Conservation (phyloP, 169 alveolate genomes). For the Cryptosporidium meleagridis region DNA sequence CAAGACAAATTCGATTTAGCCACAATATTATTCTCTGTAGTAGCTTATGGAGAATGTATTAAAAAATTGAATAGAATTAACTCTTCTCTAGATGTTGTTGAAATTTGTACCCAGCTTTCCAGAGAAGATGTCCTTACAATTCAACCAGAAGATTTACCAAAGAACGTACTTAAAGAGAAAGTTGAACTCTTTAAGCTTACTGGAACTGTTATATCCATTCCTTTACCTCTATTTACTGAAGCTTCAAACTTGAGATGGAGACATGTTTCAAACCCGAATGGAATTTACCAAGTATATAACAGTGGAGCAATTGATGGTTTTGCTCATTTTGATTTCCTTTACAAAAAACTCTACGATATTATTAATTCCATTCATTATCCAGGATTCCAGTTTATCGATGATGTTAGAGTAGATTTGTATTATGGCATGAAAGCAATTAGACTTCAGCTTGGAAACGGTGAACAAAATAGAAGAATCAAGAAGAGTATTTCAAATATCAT, state of each 20-base stretch:
- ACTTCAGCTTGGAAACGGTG: background rate
- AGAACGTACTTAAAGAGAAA: conserved; percentile 38
- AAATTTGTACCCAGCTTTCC: conserved; percentile 26
- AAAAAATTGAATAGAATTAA: background rate
- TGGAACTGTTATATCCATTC: conserved; percentile 46
- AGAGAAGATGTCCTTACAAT: conserved; percentile 54
- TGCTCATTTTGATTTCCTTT: conserved; percentile 68
- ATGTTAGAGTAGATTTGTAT: conserved; percentile 23
- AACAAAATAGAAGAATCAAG: background rate
- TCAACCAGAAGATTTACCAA: conserved; percentile 65
- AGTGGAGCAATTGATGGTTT: conserved; percentile 72
- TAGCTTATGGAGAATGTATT: conserved; percentile 35
- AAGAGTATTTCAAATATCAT: background rate
- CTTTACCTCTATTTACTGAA: conserved; percentile 20
- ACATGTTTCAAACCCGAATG: background rate
- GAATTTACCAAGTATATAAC: conserved; percentile 53
- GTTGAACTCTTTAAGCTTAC: conserved; percentile 44
- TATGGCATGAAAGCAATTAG: conserved; percentile 2
- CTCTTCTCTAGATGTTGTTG: background rate
- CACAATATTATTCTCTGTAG: conserved; percentile 9
- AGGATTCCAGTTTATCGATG: conserved; percentile 55
- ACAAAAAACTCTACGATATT: conserved; percentile 48
- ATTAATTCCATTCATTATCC: conserved; percentile 1
- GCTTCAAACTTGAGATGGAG: conserved; percentile 42
- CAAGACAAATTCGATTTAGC: background rate